A percentile compares a stretch with the other conserved stretches of the same genome.
phyloP scores from a whole-genome alignment of 169 alveolate genomes.

The Plasmodium malariae region DNA sequence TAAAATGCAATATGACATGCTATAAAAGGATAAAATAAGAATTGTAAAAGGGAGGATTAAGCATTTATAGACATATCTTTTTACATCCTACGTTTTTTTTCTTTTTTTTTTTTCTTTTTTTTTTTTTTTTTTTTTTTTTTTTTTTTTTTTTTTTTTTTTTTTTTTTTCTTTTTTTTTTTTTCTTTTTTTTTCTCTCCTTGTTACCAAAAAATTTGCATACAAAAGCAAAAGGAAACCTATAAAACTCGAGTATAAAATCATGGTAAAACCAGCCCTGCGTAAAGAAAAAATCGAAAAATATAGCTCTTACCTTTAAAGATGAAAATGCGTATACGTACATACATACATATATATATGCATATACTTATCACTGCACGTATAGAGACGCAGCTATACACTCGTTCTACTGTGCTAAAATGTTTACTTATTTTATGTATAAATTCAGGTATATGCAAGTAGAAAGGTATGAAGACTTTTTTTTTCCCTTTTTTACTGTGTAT shows the following conservation, averaged over 20 bases:
- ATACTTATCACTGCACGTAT: not conserved
- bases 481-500: too few species aligned
- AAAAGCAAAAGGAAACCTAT: conserved; percentile 79
- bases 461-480: too few species aligned
- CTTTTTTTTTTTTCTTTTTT: conserved; percentile 2
- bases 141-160: too few species aligned
- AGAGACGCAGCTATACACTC: not conserved
- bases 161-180: too few species aligned
- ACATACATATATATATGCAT: not conserved
- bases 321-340: not conserved
- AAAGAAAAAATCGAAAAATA: conserved; percentile 31
- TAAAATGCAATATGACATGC: not conserved
- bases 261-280: conserved; percentile 80
- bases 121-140: too few species aligned
- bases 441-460: too few species aligned
- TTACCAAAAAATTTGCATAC: conserved; percentile 80
- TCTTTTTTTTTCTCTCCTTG: not conserved
- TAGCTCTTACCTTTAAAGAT: too few species aligned
- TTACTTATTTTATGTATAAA: too few species aligned
- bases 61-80: not conserved
- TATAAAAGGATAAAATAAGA: not conserved
- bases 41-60: conserved; percentile 4
- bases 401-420: too few species aligned
- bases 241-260: conserved; percentile 78
- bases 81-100: not conserved